Percentiles rank a stretch among this genome's conserved stretches.
Conservation (phyloP, 129 eudicot species). For the Solidago caesia region DNA sequence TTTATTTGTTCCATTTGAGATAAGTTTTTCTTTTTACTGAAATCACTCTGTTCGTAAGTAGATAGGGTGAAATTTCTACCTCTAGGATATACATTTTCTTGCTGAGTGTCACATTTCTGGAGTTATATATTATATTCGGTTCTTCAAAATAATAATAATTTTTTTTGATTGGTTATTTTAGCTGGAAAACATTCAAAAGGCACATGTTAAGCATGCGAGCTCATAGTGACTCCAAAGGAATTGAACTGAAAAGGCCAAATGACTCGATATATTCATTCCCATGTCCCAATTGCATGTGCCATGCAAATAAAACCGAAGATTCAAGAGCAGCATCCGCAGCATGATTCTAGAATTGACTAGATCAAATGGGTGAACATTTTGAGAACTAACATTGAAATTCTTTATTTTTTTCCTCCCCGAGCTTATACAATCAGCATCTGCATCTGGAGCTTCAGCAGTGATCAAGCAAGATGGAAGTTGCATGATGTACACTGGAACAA, state of each 20-base stretch:
- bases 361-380: constrained; percentile 32
- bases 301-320: constrained; percentile 68
- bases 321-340: constrained; percentile 55
- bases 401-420: constrained; percentile 57
- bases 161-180: constrained; percentile 23
- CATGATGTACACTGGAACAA: not conserved
- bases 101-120: not conserved
- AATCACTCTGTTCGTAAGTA: too few species aligned
- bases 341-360: constrained; percentile 26
- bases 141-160: not conserved
- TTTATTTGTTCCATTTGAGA: too few species aligned
- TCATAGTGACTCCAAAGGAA: constrained; percentile 87
- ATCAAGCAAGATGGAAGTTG: constrained; percentile 27
- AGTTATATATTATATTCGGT: not conserved
- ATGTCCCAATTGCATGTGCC: constrained; percentile 99
- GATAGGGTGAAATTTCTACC: too few species aligned
- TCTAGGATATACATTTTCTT: not conserved
- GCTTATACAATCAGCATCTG: constrained; percentile 28
- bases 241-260: constrained; percentile 75
- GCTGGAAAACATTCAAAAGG: constrained; percentile 93
- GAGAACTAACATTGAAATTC: constrained; percentile 69
- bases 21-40: too few species aligned
- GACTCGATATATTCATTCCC: constrained; percentile 91
- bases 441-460: constrained; percentile 33
- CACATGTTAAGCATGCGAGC: constrained; percentile 88